Percentiles rank a stretch among this genome's conserved stretches.
phyloP scores from a whole-genome alignment of 2,329 filamentous ascomycete species.

The Didymella exigua region DNA sequence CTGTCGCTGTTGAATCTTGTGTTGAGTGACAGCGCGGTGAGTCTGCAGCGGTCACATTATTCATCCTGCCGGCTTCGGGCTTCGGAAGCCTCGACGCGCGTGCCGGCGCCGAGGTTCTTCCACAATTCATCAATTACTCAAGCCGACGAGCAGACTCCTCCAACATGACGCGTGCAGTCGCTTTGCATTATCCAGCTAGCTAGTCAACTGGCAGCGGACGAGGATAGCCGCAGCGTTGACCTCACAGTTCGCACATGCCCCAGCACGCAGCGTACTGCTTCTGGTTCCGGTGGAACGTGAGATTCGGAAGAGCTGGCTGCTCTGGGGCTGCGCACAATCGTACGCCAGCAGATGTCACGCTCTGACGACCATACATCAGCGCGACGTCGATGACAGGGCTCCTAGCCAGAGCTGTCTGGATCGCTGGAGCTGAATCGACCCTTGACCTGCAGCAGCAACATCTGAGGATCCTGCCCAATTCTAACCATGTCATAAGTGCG shows the following conservation, averaged over 20 bases:
- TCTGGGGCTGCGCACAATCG: conserved; percentile 19
- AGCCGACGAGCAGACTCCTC: background rate
- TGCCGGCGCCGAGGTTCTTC: conserved; percentile 19
- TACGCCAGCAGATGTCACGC: conserved; percentile 14
- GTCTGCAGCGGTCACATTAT: conserved; percentile 8
- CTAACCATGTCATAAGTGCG: conserved; percentile 1
- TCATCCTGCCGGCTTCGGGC: conserved; percentile 10
- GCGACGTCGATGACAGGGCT: background rate
- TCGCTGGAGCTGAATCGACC: background rate
- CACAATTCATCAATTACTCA: conserved; percentile 11
- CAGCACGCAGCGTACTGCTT: conserved; percentile 3
- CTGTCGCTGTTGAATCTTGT: conserved; percentile 8
- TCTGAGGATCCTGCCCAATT: conserved; percentile 1
- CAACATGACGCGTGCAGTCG: conserved; percentile 14
- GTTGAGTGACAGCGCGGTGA: conserved; percentile 15
- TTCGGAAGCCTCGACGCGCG: conserved; percentile 7
- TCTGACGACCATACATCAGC: conserved; percentile 4
- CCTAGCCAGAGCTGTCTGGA: conserved; percentile 2
- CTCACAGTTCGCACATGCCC: conserved; percentile 3
- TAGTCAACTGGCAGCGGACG: conserved; percentile 8
- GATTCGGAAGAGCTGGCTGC: conserved; percentile 23
- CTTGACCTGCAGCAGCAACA: conserved; percentile 4
- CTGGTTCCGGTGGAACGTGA: conserved; percentile 20
- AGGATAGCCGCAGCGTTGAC: conserved; percentile 8
- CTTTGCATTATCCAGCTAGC: conserved; percentile 7